Percentiles rank a stretch among this genome's conserved stretches.
Conservation (phyloP, 1,284 basidiomycete species). For the Leccinum pachyderme region DNA sequence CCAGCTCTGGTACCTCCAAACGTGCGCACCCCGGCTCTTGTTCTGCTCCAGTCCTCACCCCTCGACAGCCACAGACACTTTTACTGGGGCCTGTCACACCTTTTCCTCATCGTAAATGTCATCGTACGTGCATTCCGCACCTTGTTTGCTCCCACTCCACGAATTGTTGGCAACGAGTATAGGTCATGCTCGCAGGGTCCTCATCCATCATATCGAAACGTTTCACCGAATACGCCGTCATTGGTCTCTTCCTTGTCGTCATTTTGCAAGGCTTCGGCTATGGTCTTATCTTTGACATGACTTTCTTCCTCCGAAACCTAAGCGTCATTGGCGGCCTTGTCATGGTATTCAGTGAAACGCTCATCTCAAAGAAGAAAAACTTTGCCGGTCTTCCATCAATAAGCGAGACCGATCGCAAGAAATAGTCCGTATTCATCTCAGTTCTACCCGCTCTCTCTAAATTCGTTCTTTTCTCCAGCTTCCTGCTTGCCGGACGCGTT, state of each 20-base stretch:
- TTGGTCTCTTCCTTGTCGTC: constrained; percentile 88
- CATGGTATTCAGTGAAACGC: constrained; percentile 98
- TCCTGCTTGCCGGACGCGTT: constrained; percentile 95
- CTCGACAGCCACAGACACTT: constrained; percentile 82
- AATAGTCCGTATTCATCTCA: constrained; percentile 71
- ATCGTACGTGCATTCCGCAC: constrained; percentile 58
- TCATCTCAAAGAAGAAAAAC: constrained; percentile 81
- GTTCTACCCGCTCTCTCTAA: constrained; percentile 8
- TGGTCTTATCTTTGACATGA: constrained; percentile 95
- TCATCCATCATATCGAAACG: constrained; percentile 85
- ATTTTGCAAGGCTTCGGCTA: constrained; percentile 94
- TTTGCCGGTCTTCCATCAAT: constrained; percentile 92
- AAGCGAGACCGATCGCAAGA: constrained; percentile 94
- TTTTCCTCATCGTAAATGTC: constrained; percentile 92
- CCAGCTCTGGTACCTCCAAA: constrained; percentile 95
- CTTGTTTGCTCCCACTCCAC: not conserved
- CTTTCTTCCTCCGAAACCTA: constrained; percentile 98
- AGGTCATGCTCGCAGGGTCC: constrained; percentile 93
- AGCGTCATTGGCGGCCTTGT: constrained; percentile 90
- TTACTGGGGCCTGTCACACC: constrained; percentile 91
- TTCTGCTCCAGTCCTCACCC: not conserved
- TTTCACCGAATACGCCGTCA: constrained; percentile 86
- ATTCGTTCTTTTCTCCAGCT: constrained; percentile 46
- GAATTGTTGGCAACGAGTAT: not conserved
- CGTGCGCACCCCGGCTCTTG: constrained; percentile 39